Percentiles rank a stretch among this genome's conserved stretches.
Evolutionary conservation across 768 basidiomycete species (phyloP).

Genomic region (Tubosaeta brunneosetosa): DNA sequence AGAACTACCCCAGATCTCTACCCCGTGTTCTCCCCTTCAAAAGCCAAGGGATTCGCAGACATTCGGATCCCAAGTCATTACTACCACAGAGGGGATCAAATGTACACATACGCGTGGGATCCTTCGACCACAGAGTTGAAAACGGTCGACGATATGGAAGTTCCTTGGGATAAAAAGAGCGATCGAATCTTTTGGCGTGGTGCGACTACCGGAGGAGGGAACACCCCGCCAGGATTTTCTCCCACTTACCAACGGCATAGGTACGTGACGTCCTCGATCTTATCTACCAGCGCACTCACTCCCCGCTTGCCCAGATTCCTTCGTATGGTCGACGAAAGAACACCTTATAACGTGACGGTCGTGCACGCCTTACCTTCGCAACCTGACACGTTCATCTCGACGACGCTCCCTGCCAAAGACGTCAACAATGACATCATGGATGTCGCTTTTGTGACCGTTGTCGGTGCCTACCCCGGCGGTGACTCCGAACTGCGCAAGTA

Average conservation of each 20-base stretch:
- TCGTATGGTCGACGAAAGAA: slow-evolving; percentile 60
- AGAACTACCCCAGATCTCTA: slow-evolving; percentile 82
- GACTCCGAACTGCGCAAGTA: slow-evolving; percentile 54
- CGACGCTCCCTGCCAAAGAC: slow-evolving; percentile 49
- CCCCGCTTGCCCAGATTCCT: slow-evolving; percentile 46
- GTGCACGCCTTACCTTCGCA: slow-evolving; percentile 64
- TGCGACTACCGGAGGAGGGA: slow-evolving; percentile 92
- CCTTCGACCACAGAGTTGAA: slow-evolving; percentile 67
- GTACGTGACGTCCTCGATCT: slow-evolving; percentile 31
- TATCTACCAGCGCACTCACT: background rate
- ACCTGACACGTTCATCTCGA: slow-evolving; percentile 54
- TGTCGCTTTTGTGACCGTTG: slow-evolving; percentile 74
- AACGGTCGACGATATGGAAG: slow-evolving; percentile 80
- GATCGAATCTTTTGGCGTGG: slow-evolving; percentile 93
- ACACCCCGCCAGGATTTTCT: slow-evolving; percentile 77
- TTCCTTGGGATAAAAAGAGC: slow-evolving; percentile 82
- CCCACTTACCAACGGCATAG: slow-evolving; percentile 84
- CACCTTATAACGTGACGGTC: slow-evolving; percentile 52
- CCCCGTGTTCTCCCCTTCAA: slow-evolving; percentile 92
- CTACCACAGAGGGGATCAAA: slow-evolving; percentile 76
- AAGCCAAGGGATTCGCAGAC: slow-evolving; percentile 79
- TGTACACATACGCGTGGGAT: slow-evolving; percentile 93
- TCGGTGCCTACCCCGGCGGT: slow-evolving; percentile 76
- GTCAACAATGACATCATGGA: slow-evolving; percentile 86
- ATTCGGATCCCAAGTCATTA: slow-evolving; percentile 96